Conservation (phyloP, 2,329 filamentous ascomycete genomes). For the Scedosporium boydii region DNA sequence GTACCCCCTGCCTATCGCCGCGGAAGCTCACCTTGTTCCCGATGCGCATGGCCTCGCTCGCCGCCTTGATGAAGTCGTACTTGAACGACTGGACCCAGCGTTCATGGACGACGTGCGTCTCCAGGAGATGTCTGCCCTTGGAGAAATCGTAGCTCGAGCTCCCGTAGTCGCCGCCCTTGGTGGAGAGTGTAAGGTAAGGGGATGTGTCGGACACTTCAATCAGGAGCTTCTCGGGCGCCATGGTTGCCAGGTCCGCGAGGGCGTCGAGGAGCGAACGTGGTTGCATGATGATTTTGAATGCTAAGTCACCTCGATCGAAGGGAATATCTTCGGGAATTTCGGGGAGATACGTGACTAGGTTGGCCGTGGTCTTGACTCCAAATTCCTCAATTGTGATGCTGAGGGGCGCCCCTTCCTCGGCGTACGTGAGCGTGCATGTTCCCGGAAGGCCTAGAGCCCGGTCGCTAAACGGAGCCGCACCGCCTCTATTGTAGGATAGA, state of each 20-base stretch:
- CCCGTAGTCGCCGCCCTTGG: conserved; percentile 43
- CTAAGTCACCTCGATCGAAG: conserved; percentile 68
- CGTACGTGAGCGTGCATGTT: conserved; percentile 76
- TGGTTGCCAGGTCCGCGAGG: conserved; percentile 57
- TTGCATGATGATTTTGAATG: conserved; percentile 93
- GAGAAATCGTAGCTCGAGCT: conserved; percentile 59
- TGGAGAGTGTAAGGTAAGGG: conserved; percentile 68
- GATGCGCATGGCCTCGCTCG: conserved; percentile 83
- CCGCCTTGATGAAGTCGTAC: conserved; percentile 77
- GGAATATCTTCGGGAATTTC: conserved; percentile 73
- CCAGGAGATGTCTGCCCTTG: conserved; percentile 56
- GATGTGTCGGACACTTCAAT: conserved; percentile 54
- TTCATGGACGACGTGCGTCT: conserved; percentile 59
- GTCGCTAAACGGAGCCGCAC: conserved; percentile 67
- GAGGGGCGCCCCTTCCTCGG: conserved; percentile 64
- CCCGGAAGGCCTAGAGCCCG: conserved; percentile 76
- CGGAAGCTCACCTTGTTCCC: conserved; percentile 88
- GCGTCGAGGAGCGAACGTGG: conserved; percentile 63
- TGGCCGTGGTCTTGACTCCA: conserved; percentile 80
- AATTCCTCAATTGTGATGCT: conserved; percentile 79
- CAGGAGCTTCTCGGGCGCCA: conserved; percentile 63
- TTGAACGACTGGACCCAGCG: conserved; percentile 67
- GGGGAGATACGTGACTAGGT: conserved; percentile 78
- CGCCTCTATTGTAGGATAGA: conserved; percentile 40
- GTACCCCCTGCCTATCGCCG: conserved; percentile 77